Evolutionary conservation across 1,284 basidiomycete genomes (phyloP).

Genomic region (Lentinula novae-zelandiae): DNA sequence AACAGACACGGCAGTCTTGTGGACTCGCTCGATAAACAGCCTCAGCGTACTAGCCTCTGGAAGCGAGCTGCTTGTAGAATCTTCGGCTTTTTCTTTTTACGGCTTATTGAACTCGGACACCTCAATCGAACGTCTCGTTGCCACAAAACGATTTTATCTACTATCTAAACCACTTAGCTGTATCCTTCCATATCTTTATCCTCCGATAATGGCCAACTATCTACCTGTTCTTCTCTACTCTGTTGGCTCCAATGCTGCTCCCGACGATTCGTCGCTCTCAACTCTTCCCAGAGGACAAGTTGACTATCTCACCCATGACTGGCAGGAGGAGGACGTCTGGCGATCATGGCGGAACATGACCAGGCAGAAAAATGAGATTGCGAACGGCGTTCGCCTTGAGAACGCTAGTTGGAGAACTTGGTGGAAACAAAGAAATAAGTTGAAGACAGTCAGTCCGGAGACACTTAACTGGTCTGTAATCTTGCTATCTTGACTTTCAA

Average conservation of each 20-base stretch:
- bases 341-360: conserved; percentile 98
- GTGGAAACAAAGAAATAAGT: conserved; percentile 98
- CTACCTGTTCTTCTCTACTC: conserved; percentile 67
- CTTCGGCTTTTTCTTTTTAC: background rate
- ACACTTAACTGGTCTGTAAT: conserved; percentile 94
- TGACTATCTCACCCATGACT: conserved; percentile 89
- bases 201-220: conserved; percentile 54
- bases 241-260: conserved; percentile 50
- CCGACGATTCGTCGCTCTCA: conserved; percentile 65
- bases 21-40: background rate
- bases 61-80: background rate
- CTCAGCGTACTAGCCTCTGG: background rate
- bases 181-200: background rate
- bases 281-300: conserved; percentile 68
- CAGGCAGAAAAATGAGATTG: conserved; percentile 96
- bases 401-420: conserved; percentile 99
- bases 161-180: background rate
- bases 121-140: background rate
- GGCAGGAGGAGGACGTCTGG: conserved; percentile 99
- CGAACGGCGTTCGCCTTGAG: conserved; percentile 92
- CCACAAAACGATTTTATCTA: background rate
- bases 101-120: background rate
- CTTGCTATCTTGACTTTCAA: conserved; percentile 10
- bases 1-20: background rate
- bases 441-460: conserved; percentile 94